Base-by-base conservation (phyloP, 495 filamentous ascomycete species). In the Tuber borchii region DNA sequence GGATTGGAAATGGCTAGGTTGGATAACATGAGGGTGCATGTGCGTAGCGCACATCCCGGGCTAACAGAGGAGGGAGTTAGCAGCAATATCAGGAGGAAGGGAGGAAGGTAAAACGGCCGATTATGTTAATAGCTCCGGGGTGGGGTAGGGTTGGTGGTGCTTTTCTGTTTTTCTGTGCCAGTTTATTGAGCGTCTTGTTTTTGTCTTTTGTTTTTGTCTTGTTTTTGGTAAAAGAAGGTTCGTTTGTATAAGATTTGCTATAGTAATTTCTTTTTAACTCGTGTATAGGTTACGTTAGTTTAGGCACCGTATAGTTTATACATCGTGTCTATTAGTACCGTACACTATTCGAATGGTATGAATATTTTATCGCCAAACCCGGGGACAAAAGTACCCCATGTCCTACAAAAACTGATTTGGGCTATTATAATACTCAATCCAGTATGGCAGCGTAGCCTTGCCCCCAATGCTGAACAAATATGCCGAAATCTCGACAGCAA, bases 21-120 rank as follows among this genome's bases (percentile, higher is more conserved):
- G 43, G 71, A 74, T 40, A 77, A 74, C 20, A 69, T 74, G 48
- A 77, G 51, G 48, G 75, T 69, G 69, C 75, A 76, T 46, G 56
- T 77, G 26, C 31, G 56, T 20, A 9, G 75, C 2, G 46, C 71
- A 42, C 75, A 77, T 39, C n/a, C n/a, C 12, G 51, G n/a, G 22
- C 2, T n/a, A 14, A n/a, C 10, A 14, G 22, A 56, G n/a, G 7
- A 56, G 39, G 39, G 51, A 4, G 48, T 51, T 51, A n/a, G 6
- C 0, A 1, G 20, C 7, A 2, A 19, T 20, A 51, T 51, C 8
- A 51, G 48, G 8, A 51, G 9, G 48, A 22, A 51, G 39, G 22
- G 10, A 22, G 48, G 48, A 22, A n/a, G 20, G 48, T 51, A 51
- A 51, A 51, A 22, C 17, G 45, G 17, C 17, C 5, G 39, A 40